Conservation (phyloP, 164 flowering plant genomes). For the Cinnamomum chago region DNA sequence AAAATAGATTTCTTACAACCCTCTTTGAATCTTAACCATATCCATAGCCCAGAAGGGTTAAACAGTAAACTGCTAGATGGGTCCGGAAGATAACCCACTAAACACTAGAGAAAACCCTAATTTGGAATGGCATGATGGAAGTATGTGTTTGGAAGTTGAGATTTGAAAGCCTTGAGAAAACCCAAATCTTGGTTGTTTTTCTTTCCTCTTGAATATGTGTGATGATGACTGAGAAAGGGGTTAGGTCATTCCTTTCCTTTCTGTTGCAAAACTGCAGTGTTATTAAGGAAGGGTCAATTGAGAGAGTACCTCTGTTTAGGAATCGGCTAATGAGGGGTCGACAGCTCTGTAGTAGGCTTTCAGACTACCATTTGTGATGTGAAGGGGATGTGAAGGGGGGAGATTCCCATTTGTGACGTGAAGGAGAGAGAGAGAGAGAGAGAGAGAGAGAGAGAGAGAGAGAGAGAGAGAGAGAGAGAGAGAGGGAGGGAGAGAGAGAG, state of each 20-base stretch:
- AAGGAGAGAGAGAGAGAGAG: constrained; percentile 1
- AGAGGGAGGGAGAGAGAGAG: constrained; percentile 2
- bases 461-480: constrained; percentile 7
- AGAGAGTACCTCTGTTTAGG: not conserved
- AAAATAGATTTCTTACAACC: not conserved
- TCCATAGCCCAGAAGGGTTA: constrained; percentile 2
- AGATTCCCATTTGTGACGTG: not conserved
- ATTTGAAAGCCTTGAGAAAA: too few relatives aligned
- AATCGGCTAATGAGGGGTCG: constrained; percentile 19
- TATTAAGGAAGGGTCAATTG: constrained; percentile 28
- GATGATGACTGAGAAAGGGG: too few relatives aligned
- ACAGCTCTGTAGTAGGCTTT: constrained; percentile 22
- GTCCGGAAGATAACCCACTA: too few relatives aligned
- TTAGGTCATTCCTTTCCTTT: not conserved
- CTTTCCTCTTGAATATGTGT: too few relatives aligned
- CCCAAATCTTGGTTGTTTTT: too few relatives aligned
- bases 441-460: too few relatives aligned
- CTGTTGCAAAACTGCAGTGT: constrained; percentile 17
- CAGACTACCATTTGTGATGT: not conserved
- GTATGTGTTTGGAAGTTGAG: too few relatives aligned
- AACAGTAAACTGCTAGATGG: not conserved
- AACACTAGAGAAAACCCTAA: not conserved
- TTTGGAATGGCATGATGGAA: not conserved
- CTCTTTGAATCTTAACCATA: constrained; percentile 11
- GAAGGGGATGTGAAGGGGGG: too few relatives aligned